Conservation (phyloP, 2,329 filamentous ascomycete genomes). For the Monilinia fructicola region DNA sequence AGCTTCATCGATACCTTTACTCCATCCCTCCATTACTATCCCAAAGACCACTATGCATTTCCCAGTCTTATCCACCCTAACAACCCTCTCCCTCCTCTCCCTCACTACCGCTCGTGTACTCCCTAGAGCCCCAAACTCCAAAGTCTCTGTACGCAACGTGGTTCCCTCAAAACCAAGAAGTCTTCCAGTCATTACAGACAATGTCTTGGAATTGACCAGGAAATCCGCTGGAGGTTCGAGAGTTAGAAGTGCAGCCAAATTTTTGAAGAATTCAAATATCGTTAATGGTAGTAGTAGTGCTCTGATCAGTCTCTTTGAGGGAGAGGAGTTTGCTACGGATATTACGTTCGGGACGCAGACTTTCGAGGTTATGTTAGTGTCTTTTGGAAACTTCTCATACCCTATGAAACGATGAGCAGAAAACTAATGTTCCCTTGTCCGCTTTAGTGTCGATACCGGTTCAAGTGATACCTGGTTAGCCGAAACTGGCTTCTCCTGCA, state of each 20-base stretch:
- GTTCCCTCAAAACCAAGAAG: background rate
- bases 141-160: background rate
- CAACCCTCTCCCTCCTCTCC: conserved; percentile 9
- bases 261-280: conserved; percentile 14
- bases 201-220: conserved; percentile 19
- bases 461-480: conserved; percentile 50
- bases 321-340: conserved; percentile 23
- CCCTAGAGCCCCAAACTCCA: background rate
- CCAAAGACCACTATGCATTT: conserved; percentile 6
- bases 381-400: background rate
- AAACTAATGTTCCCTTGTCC: background rate
- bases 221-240: background rate
- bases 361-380: conserved; percentile 35
- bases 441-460: conserved; percentile 48
- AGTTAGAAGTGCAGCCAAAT: conserved; percentile 13
- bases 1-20: background rate
- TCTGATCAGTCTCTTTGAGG: conserved; percentile 12
- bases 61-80: conserved; percentile 1
- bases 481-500: conserved; percentile 41
- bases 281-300: conserved; percentile 5
- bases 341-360: conserved; percentile 40
- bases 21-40: background rate
- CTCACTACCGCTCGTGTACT: conserved; percentile 1
- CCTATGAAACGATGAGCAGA: background rate
- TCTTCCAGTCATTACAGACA: conserved; percentile 10